A percentile compares a stretch with the other conserved stretches of the same genome.
These are phyloP conservation scores for Talaromyces amestolkiae DNA, from an alignment of 2,329 filamentous ascomycete species.

Conservation along the genomic window DNA sequence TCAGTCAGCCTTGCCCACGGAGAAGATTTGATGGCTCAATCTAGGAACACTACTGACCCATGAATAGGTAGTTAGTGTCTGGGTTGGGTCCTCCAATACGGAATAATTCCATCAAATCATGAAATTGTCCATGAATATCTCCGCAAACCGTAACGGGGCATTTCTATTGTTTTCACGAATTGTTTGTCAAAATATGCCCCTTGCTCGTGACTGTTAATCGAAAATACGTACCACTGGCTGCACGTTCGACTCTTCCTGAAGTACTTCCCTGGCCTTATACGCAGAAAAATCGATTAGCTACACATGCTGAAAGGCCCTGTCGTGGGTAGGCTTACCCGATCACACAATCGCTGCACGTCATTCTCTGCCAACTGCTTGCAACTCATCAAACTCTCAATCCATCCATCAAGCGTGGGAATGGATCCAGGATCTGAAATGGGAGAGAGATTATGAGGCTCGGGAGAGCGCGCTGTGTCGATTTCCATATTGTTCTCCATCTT, in stretches of 20 bases:
- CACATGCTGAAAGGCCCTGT: neutral
- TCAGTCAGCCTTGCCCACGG: constrained; percentile 21
- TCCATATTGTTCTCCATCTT: constrained; percentile 98
- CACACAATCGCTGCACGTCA: constrained; percentile 94
- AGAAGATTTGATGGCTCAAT: neutral
- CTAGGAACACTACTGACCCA: constrained; percentile 63
- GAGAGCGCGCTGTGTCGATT: constrained; percentile 80
- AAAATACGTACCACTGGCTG: constrained; percentile 81
- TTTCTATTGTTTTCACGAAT: constrained; percentile 61
- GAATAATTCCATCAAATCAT: constrained; percentile 99
- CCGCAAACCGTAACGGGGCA: constrained; percentile 98
- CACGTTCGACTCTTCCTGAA: constrained; percentile 97
- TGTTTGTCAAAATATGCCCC: constrained; percentile 21
- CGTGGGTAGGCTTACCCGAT: constrained; percentile 68
- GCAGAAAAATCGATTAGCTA: constrained; percentile 15
- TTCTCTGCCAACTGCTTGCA: constrained; percentile 97
- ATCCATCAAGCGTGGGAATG: constrained; percentile 90
- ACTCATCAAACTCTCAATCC: constrained; percentile 97
- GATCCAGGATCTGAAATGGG: constrained; percentile 79
- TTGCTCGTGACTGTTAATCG: neutral
- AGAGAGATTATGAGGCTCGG: constrained; percentile 72
- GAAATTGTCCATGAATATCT: constrained; percentile 98
- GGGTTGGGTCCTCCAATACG: constrained; percentile 97
- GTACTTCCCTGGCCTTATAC: constrained; percentile 80
- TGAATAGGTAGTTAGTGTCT: constrained; percentile 99